These are phyloP conservation scores for Quercus variabilis DNA, from an alignment of 306 rosid species.

Conservation along the genomic window DNA sequence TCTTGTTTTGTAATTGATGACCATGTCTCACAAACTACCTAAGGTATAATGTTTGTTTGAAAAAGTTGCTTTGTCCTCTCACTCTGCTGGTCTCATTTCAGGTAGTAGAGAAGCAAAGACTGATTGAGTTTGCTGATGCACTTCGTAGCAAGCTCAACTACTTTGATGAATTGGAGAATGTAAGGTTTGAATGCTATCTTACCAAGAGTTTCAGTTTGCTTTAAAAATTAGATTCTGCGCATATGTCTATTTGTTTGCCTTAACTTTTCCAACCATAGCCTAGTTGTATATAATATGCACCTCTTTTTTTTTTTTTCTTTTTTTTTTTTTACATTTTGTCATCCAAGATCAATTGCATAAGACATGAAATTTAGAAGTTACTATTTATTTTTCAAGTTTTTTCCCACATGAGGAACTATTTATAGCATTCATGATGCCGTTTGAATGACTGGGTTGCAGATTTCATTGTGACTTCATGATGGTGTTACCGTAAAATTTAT, in stretches of 20 bases:
- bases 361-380: no score
- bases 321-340: no score
- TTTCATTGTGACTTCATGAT: no score
- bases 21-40: neutral
- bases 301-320: no score
- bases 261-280: neutral
- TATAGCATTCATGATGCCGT: no score
- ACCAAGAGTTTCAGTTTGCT: slow-evolving; percentile 43
- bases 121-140: slow-evolving; percentile 88
- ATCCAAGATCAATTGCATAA: no score
- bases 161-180: slow-evolving; percentile 99
- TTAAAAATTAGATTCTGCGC: neutral
- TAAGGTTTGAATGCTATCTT: slow-evolving; percentile 93
- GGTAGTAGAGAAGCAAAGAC: slow-evolving; percentile 89
- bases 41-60: slow-evolving; percentile 17
- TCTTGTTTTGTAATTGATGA: neutral
- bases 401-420: no score
- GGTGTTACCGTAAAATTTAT: no score
- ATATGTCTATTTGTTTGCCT: no score
- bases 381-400: no score
- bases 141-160: slow-evolving; percentile 93
- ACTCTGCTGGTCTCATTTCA: slow-evolving; percentile 34
- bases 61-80: slow-evolving; percentile 12
- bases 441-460: no score
- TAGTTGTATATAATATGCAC: neutral